Evolutionary conservation across 1,284 basidiomycete genomes (phyloP).

Genomic region (Cryptococcus wingfieldii): DNA sequence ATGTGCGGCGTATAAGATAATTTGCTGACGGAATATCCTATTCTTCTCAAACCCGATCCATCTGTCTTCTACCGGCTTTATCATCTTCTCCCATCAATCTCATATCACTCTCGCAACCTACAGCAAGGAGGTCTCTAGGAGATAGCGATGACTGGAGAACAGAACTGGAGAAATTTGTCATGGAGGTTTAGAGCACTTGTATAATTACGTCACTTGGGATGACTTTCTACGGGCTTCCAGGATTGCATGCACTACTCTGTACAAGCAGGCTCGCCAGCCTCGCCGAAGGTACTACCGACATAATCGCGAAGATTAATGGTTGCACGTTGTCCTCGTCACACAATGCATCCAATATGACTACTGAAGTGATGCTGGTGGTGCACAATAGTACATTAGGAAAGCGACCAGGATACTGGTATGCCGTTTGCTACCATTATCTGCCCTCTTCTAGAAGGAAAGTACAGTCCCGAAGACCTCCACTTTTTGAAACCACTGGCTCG

Average conservation of each 20-base stretch:
- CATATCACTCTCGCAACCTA: background rate
- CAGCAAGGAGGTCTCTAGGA: constrained; percentile 26
- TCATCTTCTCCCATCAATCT: background rate
- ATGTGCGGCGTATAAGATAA: background rate
- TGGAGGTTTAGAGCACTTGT: background rate
- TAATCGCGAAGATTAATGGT: background rate
- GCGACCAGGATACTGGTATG: too few relatives aligned
- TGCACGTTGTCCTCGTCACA: too few relatives aligned
- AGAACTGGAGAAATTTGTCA: background rate
- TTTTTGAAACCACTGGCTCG: background rate
- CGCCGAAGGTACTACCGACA: background rate
- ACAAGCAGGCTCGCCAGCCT: background rate
- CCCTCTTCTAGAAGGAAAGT: too few relatives aligned
- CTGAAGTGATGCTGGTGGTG: too few relatives aligned
- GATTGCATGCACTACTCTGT: constrained; percentile 13
- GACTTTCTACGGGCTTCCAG: background rate
- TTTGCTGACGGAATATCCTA: background rate
- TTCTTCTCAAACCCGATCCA: background rate
- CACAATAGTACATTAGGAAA: too few relatives aligned
- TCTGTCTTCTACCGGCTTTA: background rate
- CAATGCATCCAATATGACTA: too few relatives aligned
- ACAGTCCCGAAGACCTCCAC: background rate
- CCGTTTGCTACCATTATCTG: too few relatives aligned
- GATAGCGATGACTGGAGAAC: constrained; percentile 3
- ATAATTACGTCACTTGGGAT: background rate